Evolutionary conservation across 2,329 filamentous ascomycete genomes (phyloP).

Genomic region (Ascocoryne sarcoides): DNA sequence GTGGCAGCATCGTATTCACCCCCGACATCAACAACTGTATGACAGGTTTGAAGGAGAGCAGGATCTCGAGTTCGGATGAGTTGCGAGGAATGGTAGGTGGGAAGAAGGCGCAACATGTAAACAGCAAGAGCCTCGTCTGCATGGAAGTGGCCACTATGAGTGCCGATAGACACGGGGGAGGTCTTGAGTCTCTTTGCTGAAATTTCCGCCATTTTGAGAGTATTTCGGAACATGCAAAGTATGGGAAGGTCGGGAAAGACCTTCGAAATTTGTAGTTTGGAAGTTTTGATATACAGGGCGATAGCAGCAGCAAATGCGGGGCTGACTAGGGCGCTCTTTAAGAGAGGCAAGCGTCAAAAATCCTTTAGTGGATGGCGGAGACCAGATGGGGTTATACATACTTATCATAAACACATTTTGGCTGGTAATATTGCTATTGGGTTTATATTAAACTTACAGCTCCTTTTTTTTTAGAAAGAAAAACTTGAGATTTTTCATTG

Average conservation of each 20-base stretch:
- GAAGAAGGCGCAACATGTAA: slow-evolving; percentile 86
- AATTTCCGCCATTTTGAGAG: slow-evolving; percentile 57
- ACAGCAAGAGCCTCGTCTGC: slow-evolving; percentile 96
- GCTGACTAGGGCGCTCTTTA: too few relatives aligned
- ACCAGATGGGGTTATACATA: too few relatives aligned
- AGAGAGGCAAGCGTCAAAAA: too few relatives aligned
- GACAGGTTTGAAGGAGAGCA: slow-evolving; percentile 66
- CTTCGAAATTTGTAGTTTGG: too few relatives aligned
- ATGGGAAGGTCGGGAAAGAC: too few relatives aligned
- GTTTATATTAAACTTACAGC: too few relatives aligned
- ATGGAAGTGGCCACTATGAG: slow-evolving; percentile 98
- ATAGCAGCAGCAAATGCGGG: too few relatives aligned
- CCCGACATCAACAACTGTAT: slow-evolving; percentile 96
- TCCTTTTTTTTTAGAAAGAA: too few relatives aligned
- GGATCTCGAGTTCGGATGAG: slow-evolving; percentile 87
- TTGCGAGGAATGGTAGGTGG: slow-evolving; percentile 62
- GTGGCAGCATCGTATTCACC: slow-evolving; percentile 74
- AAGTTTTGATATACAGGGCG: slow-evolving; percentile 3
- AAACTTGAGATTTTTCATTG: too few relatives aligned
- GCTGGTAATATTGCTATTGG: too few relatives aligned
- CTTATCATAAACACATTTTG: too few relatives aligned
- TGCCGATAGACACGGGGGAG: slow-evolving; percentile 55
- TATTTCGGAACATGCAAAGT: slow-evolving; percentile 38
- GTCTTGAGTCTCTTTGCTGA: slow-evolving; percentile 80
- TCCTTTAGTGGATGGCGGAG: too few relatives aligned